These are phyloP conservation scores for Sphaerobolus stellatus DNA, from an alignment of 1,284 basidiomycete genomes.

Conservation along the genomic window DNA sequence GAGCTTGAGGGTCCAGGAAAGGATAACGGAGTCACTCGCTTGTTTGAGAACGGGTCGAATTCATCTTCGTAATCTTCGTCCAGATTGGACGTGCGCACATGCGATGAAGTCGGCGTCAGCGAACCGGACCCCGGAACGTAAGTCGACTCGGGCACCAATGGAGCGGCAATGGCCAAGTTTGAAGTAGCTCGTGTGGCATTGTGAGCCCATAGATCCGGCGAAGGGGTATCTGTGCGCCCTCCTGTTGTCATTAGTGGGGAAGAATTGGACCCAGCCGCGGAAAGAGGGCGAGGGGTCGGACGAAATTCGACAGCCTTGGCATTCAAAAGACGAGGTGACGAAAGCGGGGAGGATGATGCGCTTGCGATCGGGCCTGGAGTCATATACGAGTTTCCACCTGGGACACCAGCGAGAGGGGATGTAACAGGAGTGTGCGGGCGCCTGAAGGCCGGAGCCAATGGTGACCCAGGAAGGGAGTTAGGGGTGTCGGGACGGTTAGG, in stretches of 20 bases:
- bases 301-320: constrained; percentile 69
- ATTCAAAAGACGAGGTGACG: constrained; percentile 55
- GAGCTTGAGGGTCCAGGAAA: constrained; percentile 63
- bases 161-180: constrained; percentile 86
- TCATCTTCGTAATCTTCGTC: constrained; percentile 64
- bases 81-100: constrained; percentile 58
- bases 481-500: constrained; percentile 71
- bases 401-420: constrained; percentile 62
- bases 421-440: constrained; percentile 74
- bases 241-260: constrained; percentile 43
- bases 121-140: constrained; percentile 43
- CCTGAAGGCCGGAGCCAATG: constrained; percentile 65
- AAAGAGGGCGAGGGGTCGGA: constrained; percentile 71
- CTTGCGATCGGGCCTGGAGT: constrained; percentile 45
- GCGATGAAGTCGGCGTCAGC: constrained; percentile 52
- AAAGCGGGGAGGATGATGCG: constrained; percentile 52
- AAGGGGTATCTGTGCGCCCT: constrained; percentile 68
- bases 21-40: constrained; percentile 42
- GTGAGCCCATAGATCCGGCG: constrained; percentile 80
- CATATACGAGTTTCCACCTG: constrained; percentile 58
- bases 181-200: constrained; percentile 61
- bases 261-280: constrained; percentile 66
- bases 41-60: constrained; percentile 68
- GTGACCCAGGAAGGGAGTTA: constrained; percentile 47
- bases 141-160: constrained; percentile 73